phyloP scores from a whole-genome alignment of 202 grass and related monocot genomes.

The Panicum virgatum region DNA sequence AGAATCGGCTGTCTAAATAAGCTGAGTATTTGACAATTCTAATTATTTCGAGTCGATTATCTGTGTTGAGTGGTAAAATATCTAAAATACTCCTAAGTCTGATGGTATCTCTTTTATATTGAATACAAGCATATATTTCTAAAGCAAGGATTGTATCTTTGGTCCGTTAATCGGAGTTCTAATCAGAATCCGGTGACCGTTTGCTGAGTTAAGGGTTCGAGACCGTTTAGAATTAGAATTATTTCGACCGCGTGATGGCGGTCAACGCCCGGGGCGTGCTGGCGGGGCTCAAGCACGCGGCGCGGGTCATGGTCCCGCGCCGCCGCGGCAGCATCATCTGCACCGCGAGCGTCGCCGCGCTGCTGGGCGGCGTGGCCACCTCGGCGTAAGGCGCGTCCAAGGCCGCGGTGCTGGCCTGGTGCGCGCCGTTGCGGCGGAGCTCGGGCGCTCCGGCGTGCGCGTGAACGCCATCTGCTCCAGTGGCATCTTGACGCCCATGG shows the following conservation, averaged over 20 bases:
- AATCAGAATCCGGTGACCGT: too few relatives aligned
- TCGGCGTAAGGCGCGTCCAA: not conserved
- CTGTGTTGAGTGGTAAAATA: too few relatives aligned
- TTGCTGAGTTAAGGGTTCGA: too few relatives aligned
- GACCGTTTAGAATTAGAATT: too few relatives aligned
- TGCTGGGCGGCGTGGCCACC: rapidly evolving
- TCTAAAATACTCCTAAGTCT: too few relatives aligned
- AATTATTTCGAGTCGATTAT: too few relatives aligned
- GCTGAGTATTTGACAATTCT: too few relatives aligned
- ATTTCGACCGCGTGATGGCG: not conserved
- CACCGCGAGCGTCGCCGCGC: not conserved
- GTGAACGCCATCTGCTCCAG: not conserved
- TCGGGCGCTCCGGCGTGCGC: not conserved
- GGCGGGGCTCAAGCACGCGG: not conserved
- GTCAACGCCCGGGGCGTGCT: not conserved
- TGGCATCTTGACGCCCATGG: not conserved
- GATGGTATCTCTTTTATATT: too few relatives aligned
- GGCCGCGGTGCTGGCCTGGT: not conserved
- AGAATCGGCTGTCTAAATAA: too few relatives aligned
- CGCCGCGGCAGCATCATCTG: not conserved
- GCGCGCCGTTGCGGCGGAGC: not conserved
- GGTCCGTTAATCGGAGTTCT: too few relatives aligned
- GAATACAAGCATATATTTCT: too few relatives aligned
- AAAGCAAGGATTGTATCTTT: too few relatives aligned
- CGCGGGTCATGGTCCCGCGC: not conserved